Conservation (phyloP, 2,329 filamentous ascomycete species). For the Trichoderma lentiforme region DNA sequence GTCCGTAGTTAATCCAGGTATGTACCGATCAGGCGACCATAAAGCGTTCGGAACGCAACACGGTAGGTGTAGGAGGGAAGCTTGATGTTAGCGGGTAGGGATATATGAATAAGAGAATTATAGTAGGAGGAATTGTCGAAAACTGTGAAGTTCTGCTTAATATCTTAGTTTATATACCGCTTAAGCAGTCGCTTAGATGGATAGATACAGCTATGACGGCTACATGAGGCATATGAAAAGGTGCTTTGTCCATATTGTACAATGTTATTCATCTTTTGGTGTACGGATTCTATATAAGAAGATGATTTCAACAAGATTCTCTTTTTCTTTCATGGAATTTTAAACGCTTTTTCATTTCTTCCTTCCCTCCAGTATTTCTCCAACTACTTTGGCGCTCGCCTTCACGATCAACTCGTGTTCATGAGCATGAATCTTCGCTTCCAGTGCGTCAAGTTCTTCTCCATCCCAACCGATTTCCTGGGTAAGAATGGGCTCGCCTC, state of each 20-base stretch:
- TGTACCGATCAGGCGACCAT: too few species aligned
- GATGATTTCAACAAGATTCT: not conserved
- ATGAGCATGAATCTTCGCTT: slow-evolving; percentile 68
- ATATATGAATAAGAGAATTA: too few species aligned
- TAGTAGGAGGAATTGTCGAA: too few species aligned
- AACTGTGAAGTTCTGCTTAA: too few species aligned
- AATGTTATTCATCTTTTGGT: not conserved
- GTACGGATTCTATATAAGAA: not conserved
- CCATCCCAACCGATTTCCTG: slow-evolving; percentile 65
- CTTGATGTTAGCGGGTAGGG: too few species aligned
- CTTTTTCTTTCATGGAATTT: not conserved
- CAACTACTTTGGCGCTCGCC: slow-evolving; percentile 55
- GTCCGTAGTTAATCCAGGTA: too few species aligned
- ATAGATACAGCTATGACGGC: not conserved
- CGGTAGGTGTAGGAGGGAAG: too few species aligned
- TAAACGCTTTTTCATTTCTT: not conserved
- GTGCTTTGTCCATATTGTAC: not conserved
- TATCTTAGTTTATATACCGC: too few species aligned
- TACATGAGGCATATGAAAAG: not conserved
- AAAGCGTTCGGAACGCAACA: too few species aligned
- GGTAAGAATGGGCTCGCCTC: slow-evolving; percentile 41
- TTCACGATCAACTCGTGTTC: slow-evolving; percentile 80
- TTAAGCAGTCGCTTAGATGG: too few species aligned
- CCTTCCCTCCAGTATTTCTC: slow-evolving; percentile 34
- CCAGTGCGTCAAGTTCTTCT: slow-evolving; percentile 62